Evolutionary conservation across 257 asterid genomes (phyloP), one percentile per base, ranked within the genome.

Genomic region (Marsdenia floribunda): DNA sequence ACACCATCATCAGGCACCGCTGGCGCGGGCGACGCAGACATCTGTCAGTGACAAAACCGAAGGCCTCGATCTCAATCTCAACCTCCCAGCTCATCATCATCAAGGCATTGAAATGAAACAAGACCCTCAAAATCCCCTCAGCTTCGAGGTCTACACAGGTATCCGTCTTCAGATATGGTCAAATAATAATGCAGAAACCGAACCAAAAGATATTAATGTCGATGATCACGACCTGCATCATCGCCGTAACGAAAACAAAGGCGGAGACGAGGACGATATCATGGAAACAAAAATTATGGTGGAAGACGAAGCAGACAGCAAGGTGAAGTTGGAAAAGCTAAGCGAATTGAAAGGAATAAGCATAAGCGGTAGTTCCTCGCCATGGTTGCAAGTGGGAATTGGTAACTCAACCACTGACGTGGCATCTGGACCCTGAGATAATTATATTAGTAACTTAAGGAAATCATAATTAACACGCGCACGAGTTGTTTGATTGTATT

Each of bases 351-450:
- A 84, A 60, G 81, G 80, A 10, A 81, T 74, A 75, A 83, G 73
- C 37, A 68, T 74, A 1, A 84, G 78, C 64, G 92, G 86, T 0
- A 73, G 68, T 74, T 74, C 87, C 3, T 90, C 93, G 6, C 87
- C 84, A 33, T 93, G 97, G 97, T 82, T 93, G 73, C 96, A 93
- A 78, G 97, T 93, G n/a, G 96, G 98, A 74, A 85, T 93, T 80
- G 90, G 91, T 14, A 40, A 42, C 4, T 79, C 96, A 12, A 82
- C 89, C n/a, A 53, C 84, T 64, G 83, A 85, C 21, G 79, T 82
- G 49, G 71, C 80, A 0, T 77, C 83, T n/a, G 81, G 83, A 68
- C 70, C 77, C 35, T 83, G 74, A 80, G 6, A 0, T 50, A 47
- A 29, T 44, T 40, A 40, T 5, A 5, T 40, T 11, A 0, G 24